These are phyloP conservation scores for Jackrogersella multiformis DNA, from an alignment of 495 filamentous ascomycete genomes.

Conservation along the genomic window DNA sequence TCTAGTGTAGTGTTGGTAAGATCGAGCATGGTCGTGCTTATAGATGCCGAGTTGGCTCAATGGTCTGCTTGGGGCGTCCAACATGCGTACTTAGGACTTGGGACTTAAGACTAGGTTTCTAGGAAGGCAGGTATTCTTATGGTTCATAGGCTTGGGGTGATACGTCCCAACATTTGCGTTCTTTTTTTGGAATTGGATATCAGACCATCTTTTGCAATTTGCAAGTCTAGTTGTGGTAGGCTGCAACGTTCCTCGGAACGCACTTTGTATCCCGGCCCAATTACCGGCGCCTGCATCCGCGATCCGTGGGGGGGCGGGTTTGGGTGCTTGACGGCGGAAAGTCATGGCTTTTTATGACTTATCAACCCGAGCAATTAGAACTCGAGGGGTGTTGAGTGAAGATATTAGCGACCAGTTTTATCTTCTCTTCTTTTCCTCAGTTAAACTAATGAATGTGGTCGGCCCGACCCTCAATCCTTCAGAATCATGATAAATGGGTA, in stretches of 20 bases:
- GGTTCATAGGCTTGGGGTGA: neutral
- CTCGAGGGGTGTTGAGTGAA: slow-evolving; percentile 13
- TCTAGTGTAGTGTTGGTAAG: slow-evolving; percentile 4
- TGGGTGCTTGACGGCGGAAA: slow-evolving; percentile 11
- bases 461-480: neutral
- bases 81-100: slow-evolving; percentile 13
- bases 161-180: neutral
- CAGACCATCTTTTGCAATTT: slow-evolving; percentile 14
- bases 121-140: too few species aligned
- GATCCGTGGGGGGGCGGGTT: slow-evolving; percentile 28
- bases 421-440: neutral
- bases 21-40: neutral
- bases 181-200: slow-evolving; percentile 19
- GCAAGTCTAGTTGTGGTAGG: slow-evolving; percentile 21
- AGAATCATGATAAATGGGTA: neutral
- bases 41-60: slow-evolving; percentile 14
- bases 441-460: neutral
- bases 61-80: slow-evolving; percentile 6
- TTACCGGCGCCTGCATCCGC: slow-evolving; percentile 25
- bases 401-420: slow-evolving; percentile 2
- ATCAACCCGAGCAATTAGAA: slow-evolving; percentile 27
- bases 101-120: too few species aligned
- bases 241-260: slow-evolving; percentile 37
- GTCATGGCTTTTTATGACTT: slow-evolving; percentile 9
- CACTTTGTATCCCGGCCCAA: slow-evolving; percentile 34